Conservation (phyloP, 306 rosid species). For the Hippophae tibetana region DNA sequence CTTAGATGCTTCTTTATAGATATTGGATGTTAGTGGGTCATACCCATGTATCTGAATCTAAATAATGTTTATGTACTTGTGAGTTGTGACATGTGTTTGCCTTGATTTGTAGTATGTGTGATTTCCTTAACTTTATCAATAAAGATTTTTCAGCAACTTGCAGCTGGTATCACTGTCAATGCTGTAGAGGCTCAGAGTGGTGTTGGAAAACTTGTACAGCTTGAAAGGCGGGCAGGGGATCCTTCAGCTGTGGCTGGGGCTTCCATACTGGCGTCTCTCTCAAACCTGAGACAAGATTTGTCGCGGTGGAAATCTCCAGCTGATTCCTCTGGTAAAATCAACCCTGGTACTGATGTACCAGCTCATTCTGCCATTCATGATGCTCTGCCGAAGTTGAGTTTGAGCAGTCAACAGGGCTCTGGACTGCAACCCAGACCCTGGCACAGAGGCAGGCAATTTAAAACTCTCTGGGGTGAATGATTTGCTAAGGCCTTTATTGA, state of each 20-base stretch:
- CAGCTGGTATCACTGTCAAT: conserved; percentile 50
- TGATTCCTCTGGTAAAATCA: conserved; percentile 44
- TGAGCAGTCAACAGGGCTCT: conserved; percentile 54
- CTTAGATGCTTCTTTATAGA: conserved; percentile 2
- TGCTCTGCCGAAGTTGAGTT: conserved; percentile 58
- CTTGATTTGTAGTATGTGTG: neutral
- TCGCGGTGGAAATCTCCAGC: conserved; percentile 78
- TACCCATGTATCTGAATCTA: neutral
- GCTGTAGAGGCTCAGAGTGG: conserved; percentile 53
- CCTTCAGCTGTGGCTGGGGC: conserved; percentile 98
- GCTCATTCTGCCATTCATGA: conserved; percentile 51
- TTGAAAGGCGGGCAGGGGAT: conserved; percentile 77
- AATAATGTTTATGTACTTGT: neutral
- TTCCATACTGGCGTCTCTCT: conserved; percentile 87
- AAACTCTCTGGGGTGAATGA: conserved; percentile 98
- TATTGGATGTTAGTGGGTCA: neutral
- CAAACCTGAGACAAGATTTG: conserved; percentile 54
- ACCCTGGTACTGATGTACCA: conserved; percentile 50
- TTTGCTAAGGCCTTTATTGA: conserved; percentile 94
- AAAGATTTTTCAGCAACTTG: conserved; percentile 76
- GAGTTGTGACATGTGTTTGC: too few species aligned
- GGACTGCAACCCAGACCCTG: conserved; percentile 60
- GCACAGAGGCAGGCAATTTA: conserved; percentile 97
- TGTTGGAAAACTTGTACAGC: conserved; percentile 47
- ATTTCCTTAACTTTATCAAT: conserved; percentile 45